Evolutionary conservation across 1,284 basidiomycete genomes (phyloP), one percentile per base, ranked within the genome.

Genomic region (Cutaneotrichosporon daszewskae): DNA sequence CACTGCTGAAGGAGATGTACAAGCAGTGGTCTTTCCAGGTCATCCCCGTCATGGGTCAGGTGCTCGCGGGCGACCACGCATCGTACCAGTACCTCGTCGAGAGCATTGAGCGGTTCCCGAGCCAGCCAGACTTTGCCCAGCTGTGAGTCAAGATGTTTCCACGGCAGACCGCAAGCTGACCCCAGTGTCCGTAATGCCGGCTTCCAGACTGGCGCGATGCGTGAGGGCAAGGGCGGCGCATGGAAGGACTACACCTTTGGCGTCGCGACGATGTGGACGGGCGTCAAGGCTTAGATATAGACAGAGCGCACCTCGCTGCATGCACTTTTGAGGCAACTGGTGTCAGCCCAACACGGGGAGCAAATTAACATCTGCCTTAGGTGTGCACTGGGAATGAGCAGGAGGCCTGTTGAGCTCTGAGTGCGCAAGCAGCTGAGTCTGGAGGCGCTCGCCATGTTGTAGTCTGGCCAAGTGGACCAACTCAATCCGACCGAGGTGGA

Each of bases 11-110:
- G 74, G 76, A 82, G 91, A 53, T 87, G 4, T 99, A 99, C 72
- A 85, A 91, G 58, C 84, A 89, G 58, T 98, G 96, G 71, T 97
- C 94, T 11, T 98, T 98, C 79, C 83, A 86, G 5, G 79, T 97
- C 47, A 92, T 99, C 60, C 95, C 95, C 5, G 77, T 95, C 17
- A 72, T 99, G 32, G 95, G 95, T 19, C 92, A 91, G 40, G 84
- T 99, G 59, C 77, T 99, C n/a, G 88, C 92, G 8, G 87, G 87
- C 4, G 94, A 99, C 70, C 80, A 92, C 27, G 85, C 82, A 24
- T 95, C 91, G 16, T 99, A 99, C 72, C 89, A 95, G 71, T 98
- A 98, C 70, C 79, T 99, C 32, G 88, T 98, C 40, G 95, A 98
- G 72, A 96, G 91, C 27, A 98, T 98, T 61, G 86, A 91, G 45